Evolutionary conservation across 2,329 filamentous ascomycete genomes (phyloP).

Genomic region (Fusarium succisae): DNA sequence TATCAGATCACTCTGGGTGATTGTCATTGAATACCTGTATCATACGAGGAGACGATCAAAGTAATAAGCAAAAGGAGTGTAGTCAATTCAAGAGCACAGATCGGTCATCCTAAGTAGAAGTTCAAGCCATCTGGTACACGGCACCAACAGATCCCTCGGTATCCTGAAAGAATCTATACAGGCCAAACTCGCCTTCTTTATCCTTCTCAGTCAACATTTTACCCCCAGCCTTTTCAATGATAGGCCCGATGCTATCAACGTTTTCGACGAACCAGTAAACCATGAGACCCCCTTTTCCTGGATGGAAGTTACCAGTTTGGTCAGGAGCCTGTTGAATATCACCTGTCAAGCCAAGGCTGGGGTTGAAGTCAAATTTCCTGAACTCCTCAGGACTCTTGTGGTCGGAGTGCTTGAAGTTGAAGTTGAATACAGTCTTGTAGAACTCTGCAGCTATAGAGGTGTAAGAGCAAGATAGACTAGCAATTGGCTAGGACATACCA

Average conservation of each 20-base stretch:
- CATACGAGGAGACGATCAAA: not conserved
- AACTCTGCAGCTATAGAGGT: conserved; percentile 39
- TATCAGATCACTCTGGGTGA: not conserved
- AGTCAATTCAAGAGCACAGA: not conserved
- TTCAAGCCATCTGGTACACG: conserved; percentile 43
- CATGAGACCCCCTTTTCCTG: conserved; percentile 42
- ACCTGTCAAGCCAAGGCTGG: conserved; percentile 41
- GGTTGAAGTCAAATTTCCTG: conserved; percentile 45
- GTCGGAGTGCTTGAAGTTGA: conserved; percentile 33
- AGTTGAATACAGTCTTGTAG: conserved; percentile 44
- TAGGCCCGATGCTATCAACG: conserved; percentile 36
- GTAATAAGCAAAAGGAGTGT: not conserved
- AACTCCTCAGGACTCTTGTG: conserved; percentile 23
- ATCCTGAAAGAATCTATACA: conserved; percentile 46
- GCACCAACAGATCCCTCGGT: conserved; percentile 45
- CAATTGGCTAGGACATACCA: conserved; percentile 28
- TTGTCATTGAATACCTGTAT: not conserved
- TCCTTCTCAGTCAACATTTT: conserved; percentile 43
- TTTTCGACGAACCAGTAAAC: conserved; percentile 46
- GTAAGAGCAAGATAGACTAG: not conserved
- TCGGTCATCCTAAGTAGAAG: not conserved
- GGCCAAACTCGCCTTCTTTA: conserved; percentile 41
- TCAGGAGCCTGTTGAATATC: conserved; percentile 44
- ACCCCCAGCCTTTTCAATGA: conserved; percentile 43
- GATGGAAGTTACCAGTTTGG: conserved; percentile 31